Conservation (phyloP, 1,284 basidiomycete genomes). For the Porogramme epimiltina region DNA sequence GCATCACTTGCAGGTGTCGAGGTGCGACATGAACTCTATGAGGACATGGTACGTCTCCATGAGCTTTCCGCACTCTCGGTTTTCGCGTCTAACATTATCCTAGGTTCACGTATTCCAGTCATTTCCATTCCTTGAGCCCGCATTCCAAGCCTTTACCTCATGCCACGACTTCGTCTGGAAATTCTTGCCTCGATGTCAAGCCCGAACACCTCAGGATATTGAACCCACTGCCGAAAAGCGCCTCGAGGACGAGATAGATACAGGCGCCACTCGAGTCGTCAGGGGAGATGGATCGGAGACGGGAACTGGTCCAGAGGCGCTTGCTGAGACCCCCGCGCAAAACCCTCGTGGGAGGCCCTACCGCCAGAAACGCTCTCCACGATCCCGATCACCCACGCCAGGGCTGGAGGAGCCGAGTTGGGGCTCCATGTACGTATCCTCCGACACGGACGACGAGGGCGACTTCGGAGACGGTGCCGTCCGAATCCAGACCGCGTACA, state of each 20-base stretch:
- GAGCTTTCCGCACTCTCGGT: slow-evolving; percentile 1
- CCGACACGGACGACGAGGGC: slow-evolving; percentile 30
- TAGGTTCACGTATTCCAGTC: slow-evolving; percentile 91
- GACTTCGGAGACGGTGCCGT: slow-evolving; percentile 17
- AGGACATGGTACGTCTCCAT: slow-evolving; percentile 77
- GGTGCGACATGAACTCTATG: slow-evolving; percentile 91
- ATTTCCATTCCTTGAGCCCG: slow-evolving; percentile 80
- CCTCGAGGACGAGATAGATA: slow-evolving; percentile 69
- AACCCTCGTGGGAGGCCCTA: slow-evolving; percentile 7
- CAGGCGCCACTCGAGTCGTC: slow-evolving; percentile 61
- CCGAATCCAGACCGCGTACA: slow-evolving; percentile 6
- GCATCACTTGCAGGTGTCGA: slow-evolving; percentile 86
- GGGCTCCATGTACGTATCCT: slow-evolving; percentile 37
- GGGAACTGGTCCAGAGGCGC: slow-evolving; percentile 31
- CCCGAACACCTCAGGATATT: slow-evolving; percentile 49
- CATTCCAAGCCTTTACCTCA: slow-evolving; percentile 75
- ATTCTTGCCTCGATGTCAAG: slow-evolving; percentile 53
- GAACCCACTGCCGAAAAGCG: slow-evolving; percentile 55
- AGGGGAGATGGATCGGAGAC: slow-evolving; percentile 65
- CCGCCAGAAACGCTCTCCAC: slow-evolving; percentile 8
- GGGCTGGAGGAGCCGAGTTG: slow-evolving; percentile 46
- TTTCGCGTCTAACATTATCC: not conserved
- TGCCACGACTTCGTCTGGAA: slow-evolving; percentile 75
- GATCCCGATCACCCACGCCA: slow-evolving; percentile 10
- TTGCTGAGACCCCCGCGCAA: slow-evolving; percentile 5